Evolutionary conservation across 2,329 filamentous ascomycete species (phyloP), one percentile per base, ranked within the genome.

Genomic region (Fusarium sp.): DNA sequence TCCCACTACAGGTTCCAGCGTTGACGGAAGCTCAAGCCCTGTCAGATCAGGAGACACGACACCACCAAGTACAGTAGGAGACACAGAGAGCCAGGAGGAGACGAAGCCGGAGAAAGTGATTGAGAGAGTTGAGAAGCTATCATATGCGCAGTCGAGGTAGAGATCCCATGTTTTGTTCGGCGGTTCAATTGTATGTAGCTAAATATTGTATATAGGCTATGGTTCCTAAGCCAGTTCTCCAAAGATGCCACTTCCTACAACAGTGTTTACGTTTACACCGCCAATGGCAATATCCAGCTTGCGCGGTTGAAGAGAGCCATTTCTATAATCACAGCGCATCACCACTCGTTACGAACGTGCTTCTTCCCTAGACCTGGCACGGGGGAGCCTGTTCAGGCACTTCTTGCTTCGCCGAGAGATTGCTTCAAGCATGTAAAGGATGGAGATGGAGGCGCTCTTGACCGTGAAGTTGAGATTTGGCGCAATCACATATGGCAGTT

Each of bases 71-170:
- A 55, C 52, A 7, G 22, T 55, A 2, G 44, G 52, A 13, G 44
- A 49, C 3, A 20, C 33, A 6, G 52, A 55, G 15, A 46, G 35
- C 0, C 51, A 49, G 22, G 44, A 55, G 11, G 52, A 55, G 1
- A 11, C 5, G 2, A 48, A 55, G 11, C 15, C 22, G n/a, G 52
- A 55, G 4, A 55, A 30, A 26, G 52, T 40, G 0, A 15, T 55
- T 2, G 44, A 55, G 6, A 3, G 52, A 7, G 26, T 33, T 1
- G 44, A 55, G 19, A 55, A 49, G 17, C 5, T 55, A 7, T 55
- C 52, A 3, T 55, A 55, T 26, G 52, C 52, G 2, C 52, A 55
- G 6, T 33, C 52, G 32, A 55, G 52, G 52, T 55, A 55, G 52
- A 55, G 19, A 3, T 32, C 4, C 10, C 26, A 32, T 2, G 14